Evolutionary conservation across 805 yeast genomes (phyloP).

Genomic region (Wickerhamiella kurtzmanii): DNA sequence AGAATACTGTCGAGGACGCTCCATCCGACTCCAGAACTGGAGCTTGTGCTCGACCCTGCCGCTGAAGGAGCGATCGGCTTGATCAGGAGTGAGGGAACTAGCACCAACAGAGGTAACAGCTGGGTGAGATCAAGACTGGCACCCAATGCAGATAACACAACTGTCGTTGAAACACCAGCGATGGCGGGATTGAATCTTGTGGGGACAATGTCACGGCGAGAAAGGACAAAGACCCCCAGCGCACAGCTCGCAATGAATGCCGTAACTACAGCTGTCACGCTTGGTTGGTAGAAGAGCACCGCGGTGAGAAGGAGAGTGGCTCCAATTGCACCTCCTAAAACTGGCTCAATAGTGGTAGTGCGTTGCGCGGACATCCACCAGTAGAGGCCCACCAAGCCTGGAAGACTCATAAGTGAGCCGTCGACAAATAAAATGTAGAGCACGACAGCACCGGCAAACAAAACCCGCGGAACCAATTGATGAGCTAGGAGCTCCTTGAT

Average conservation of each 20-base stretch:
- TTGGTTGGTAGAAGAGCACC: conserved; percentile 7
- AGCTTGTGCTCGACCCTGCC: not conserved
- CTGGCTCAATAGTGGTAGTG: conserved; percentile 4
- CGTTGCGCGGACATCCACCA: conserved; percentile 7
- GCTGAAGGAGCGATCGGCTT: conserved; percentile 1
- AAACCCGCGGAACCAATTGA: not conserved
- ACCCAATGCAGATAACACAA: conserved; percentile 12
- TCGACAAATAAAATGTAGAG: not conserved
- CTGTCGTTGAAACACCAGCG: conserved; percentile 13
- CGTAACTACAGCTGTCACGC: conserved; percentile 10
- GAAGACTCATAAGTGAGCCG: conserved; percentile 1
- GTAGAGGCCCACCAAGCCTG: conserved; percentile 4
- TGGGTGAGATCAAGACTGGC: not conserved
- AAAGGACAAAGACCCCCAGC: conserved; percentile 21
- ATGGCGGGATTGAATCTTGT: conserved; percentile 19
- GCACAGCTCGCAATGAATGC: conserved; percentile 22
- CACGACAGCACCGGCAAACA: not conserved
- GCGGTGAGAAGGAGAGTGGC: conserved; percentile 10
- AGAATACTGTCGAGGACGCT: conserved; percentile 27
- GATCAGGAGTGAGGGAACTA: conserved; percentile 8
- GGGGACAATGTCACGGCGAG: conserved; percentile 20
- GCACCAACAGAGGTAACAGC: conserved; percentile 1
- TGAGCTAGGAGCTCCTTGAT: not conserved
- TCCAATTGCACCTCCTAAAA: conserved; percentile 1
- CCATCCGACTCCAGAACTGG: conserved; percentile 8